Base-by-base conservation (phyloP, 352 stramenopile species). In the Pythium aphanidermatum region DNA sequence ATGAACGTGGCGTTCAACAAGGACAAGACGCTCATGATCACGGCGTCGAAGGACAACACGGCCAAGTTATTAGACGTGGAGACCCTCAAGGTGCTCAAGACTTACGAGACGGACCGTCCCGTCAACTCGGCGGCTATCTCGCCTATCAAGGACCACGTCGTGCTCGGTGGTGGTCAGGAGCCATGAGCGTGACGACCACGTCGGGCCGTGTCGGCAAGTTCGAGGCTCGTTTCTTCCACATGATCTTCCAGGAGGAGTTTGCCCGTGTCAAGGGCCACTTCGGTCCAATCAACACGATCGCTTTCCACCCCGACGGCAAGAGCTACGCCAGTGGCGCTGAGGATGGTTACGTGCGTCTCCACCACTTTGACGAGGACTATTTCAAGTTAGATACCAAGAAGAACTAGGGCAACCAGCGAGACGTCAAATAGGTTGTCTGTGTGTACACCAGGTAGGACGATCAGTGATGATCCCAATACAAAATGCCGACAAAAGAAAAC, bases 171-270 rank as follows among this genome's bases (percentile, higher is more conserved):
- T 68, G 97, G 97, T 31, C 96, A 99, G 69, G 97, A 99, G 97
- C 97, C 36, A 98, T 98, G 87, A 95, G 78, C 60, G 97, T 99
- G 11, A 99, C 97, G 8, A 96, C 85, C 23, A 96, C 85, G 16
- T 90, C 96, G 76, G 74, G 97, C 85, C 82, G 78, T 30, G 83
- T 92, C 39, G 84, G 85, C 46, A 94, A 95, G 55, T 96, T 95
- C 50, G 96, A 99, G 65, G 97, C 95, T 2, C 81, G 96, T 37
- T 98, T 99, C 74, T 99, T 98, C 76, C 91, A 99, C 72, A 91
- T 98, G 67, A 92, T 99, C 10, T 98, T 97, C 65, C 93, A 98
- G 66, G 93, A 98, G 55, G 96, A 99, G 68, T 99, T 99, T 68
- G 97, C 91, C 5, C 85, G 86, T 46, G 95, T 99, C 28, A 99